These are phyloP conservation scores for Chaetomium cochliodes DNA, from an alignment of 495 filamentous ascomycete genomes.

Conservation along the genomic window DNA sequence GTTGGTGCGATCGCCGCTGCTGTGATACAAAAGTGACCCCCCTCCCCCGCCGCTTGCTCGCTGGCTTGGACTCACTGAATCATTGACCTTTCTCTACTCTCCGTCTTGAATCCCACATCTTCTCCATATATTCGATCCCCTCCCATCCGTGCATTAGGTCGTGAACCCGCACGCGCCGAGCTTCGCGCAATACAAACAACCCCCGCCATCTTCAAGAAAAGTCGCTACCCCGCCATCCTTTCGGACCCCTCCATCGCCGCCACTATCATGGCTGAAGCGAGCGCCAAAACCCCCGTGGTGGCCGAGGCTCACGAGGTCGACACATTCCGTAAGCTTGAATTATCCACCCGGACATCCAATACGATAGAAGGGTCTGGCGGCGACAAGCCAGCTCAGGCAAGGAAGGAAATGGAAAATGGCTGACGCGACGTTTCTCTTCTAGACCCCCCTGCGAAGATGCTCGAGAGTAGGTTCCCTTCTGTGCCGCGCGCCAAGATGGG, in stretches of 20 bases:
- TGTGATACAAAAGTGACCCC: conserved; percentile 13
- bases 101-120: background rate
- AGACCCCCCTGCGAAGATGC: conserved; percentile 56
- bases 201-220: conserved; percentile 9
- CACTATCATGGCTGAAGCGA: conserved; percentile 61
- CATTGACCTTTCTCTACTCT: background rate
- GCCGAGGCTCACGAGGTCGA: conserved; percentile 82
- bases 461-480: conserved; percentile 53
- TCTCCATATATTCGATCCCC: background rate
- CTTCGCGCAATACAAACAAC: background rate
- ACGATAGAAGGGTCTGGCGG: background rate
- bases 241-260: conserved; percentile 33
- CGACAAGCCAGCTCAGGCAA: background rate
- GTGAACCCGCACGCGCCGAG: background rate
- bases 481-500: conserved; percentile 25
- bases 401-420: background rate
- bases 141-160: background rate
- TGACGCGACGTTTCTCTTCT: conserved; percentile 4
- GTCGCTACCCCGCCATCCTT: conserved; percentile 10
- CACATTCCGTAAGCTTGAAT: conserved; percentile 61
- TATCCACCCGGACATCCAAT: conserved; percentile 14
- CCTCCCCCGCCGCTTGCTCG: background rate
- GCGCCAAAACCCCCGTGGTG: conserved; percentile 66
- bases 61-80: background rate
- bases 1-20: background rate